Conservation (phyloP, 208 protist genomes). For the Leishmania braziliensis region DNA sequence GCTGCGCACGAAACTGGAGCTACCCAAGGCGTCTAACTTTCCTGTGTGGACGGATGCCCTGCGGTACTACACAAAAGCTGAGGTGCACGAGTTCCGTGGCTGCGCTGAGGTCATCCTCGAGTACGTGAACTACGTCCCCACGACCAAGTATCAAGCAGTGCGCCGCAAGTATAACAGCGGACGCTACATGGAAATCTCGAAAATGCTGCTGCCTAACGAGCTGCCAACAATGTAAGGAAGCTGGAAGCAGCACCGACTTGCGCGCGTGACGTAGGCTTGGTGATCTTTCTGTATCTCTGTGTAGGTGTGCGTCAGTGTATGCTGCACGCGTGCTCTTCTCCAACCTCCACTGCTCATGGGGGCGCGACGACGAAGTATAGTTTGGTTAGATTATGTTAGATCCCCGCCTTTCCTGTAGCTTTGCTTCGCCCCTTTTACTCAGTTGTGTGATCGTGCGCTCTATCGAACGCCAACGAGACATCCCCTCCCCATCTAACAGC, state of each 20-base stretch:
- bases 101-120: constrained; percentile 85
- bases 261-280: not conserved
- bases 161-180: constrained; percentile 86
- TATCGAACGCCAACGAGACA: not conserved
- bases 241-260: not conserved
- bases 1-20: constrained; percentile 52
- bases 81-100: constrained; percentile 64
- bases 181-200: constrained; percentile 78
- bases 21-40: constrained; percentile 15
- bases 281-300: not conserved
- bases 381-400: constrained; percentile 2
- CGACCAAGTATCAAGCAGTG: constrained; percentile 87
- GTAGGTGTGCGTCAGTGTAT: not conserved
- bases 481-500: not conserved
- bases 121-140: constrained; percentile 77
- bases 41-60: constrained; percentile 68
- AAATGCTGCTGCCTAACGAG: constrained; percentile 68
- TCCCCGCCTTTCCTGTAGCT: not conserved
- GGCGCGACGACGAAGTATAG: not conserved
- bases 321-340: not conserved
- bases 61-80: constrained; percentile 68
- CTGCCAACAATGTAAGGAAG: constrained; percentile 34
- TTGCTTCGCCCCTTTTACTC: not conserved
- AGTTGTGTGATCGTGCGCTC: not conserved
- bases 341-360: not conserved